A percentile compares a stretch with the other conserved stretches of the same genome.
These are phyloP conservation scores for Hypoxylon sp. DNA, from an alignment of 2,329 filamentous ascomycete species.

Conservation along the genomic window DNA sequence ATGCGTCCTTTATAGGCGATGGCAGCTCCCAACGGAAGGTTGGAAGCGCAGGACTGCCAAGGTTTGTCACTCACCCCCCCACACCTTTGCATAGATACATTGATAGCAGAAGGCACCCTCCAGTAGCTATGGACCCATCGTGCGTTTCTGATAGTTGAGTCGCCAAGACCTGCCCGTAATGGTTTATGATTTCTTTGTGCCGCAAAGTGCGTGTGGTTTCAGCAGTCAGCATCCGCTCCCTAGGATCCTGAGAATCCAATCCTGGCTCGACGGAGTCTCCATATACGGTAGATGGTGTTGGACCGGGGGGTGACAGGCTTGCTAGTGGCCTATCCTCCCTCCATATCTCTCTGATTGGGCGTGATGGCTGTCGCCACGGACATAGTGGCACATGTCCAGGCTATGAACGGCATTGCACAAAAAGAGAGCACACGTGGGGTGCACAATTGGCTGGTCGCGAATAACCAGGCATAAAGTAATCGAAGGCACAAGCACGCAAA, in stretches of 20 bases:
- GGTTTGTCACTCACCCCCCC: slow-evolving; percentile 33
- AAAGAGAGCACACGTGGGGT: slow-evolving; percentile 50
- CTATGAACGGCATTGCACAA: slow-evolving; percentile 43
- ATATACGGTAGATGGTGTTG: slow-evolving; percentile 16
- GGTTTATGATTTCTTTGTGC: slow-evolving; percentile 36
- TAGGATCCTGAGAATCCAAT: slow-evolving; percentile 39
- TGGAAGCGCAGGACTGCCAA: slow-evolving; percentile 32
- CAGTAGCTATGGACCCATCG: slow-evolving; percentile 21
- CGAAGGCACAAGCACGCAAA: slow-evolving; percentile 27
- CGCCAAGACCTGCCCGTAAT: slow-evolving; percentile 52
- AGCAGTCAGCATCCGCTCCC: slow-evolving; percentile 39
- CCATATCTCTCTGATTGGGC: slow-evolving; percentile 39
- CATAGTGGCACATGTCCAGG: slow-evolving; percentile 40
- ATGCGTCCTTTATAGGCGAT: slow-evolving; percentile 40
- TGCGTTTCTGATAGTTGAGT: slow-evolving; percentile 44
- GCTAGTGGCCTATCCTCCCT: slow-evolving; percentile 35
- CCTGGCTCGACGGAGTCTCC: slow-evolving; percentile 33
- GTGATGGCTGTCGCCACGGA: slow-evolving; percentile 35
- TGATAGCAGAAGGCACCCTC: slow-evolving; percentile 25
- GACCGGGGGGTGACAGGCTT: slow-evolving; percentile 27
- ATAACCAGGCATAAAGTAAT: slow-evolving; percentile 40
- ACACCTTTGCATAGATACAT: slow-evolving; percentile 30
- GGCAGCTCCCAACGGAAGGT: slow-evolving; percentile 15
- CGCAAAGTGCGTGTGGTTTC: slow-evolving; percentile 45
- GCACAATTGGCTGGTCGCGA: slow-evolving; percentile 47